These are phyloP conservation scores for Lanmaoa pseudosensibilis DNA, from an alignment of 768 basidiomycete genomes.

Conservation along the genomic window DNA sequence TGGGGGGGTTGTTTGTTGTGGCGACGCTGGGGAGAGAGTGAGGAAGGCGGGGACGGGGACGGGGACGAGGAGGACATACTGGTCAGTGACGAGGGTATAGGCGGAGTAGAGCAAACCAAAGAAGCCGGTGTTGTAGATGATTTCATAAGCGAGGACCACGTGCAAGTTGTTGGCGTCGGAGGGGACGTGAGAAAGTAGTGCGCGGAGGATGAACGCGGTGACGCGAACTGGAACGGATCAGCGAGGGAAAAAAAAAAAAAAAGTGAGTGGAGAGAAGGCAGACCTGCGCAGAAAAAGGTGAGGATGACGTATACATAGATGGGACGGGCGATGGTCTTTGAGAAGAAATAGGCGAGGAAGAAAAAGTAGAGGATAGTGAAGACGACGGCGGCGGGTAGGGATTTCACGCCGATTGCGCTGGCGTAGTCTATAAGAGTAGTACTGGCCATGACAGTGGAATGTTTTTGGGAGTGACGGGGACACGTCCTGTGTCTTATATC, in stretches of 20 bases:
- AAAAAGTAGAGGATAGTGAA: constrained; percentile 28
- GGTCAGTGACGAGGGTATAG: constrained; percentile 29
- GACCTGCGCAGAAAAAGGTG: constrained; percentile 30
- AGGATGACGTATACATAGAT: constrained; percentile 23
- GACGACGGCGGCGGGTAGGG: constrained; percentile 26
- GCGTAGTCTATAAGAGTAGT: constrained; percentile 19
- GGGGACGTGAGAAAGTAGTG: constrained; percentile 11
- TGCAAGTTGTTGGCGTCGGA: constrained; percentile 23
- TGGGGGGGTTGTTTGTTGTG: constrained; percentile 17
- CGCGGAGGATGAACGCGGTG: constrained; percentile 19
- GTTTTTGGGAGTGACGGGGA: too few species aligned
- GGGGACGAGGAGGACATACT: constrained; percentile 21
- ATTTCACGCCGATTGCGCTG: constrained; percentile 18
- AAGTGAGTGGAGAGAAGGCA: background rate
- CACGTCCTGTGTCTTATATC: too few species aligned
- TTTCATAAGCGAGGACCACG: constrained; percentile 29
- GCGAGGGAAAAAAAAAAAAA: too few species aligned
- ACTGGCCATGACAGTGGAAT: too few species aligned
- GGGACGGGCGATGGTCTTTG: constrained; percentile 16
- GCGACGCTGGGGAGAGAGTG: constrained; percentile 8
- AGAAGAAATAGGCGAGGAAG: constrained; percentile 15
- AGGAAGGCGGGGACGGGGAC: background rate
- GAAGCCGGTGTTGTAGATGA: constrained; percentile 38
- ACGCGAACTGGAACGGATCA: constrained; percentile 14
- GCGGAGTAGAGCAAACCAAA: constrained; percentile 32